Conservation (phyloP, 441 rosid species). For the Sinapis alba region DNA sequence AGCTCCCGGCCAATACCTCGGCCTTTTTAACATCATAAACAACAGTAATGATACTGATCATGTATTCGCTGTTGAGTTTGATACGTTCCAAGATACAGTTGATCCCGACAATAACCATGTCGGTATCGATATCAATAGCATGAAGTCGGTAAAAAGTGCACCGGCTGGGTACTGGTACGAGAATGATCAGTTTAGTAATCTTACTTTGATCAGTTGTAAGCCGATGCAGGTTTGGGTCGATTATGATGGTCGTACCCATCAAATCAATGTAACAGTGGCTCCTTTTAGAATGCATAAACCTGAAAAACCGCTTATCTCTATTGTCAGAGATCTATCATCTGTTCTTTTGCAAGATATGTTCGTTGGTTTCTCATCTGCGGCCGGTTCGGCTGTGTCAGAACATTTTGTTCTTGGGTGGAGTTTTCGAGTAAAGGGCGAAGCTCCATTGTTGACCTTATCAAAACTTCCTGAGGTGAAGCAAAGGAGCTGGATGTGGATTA, state of each 20-base stretch:
- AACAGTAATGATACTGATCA: constrained; percentile 56
- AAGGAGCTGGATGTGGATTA: neutral
- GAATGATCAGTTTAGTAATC: constrained; percentile 36
- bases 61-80: constrained; percentile 71
- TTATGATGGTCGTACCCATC: neutral
- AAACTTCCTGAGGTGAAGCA: neutral
- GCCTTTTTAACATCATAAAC: constrained; percentile 56
- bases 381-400: neutral
- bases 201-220: constrained; percentile 49
- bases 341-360: neutral
- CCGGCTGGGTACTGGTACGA: constrained; percentile 46
- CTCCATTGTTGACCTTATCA: neutral
- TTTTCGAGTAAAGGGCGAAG: neutral
- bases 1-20: constrained; percentile 47
- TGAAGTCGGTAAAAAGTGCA: constrained; percentile 50
- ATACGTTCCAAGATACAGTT: constrained; percentile 48
- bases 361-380: neutral
- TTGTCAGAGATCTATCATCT: neutral
- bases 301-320: neutral
- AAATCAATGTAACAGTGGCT: neutral
- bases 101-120: constrained; percentile 70
- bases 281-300: neutral
- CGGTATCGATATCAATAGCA: constrained; percentile 67
- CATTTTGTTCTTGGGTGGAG: constrained; percentile 1
- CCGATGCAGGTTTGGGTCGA: constrained; percentile 44